phyloP scores from a whole-genome alignment of 805 yeast genomes.

The Schwanniomyces pseudopolymorphus region DNA sequence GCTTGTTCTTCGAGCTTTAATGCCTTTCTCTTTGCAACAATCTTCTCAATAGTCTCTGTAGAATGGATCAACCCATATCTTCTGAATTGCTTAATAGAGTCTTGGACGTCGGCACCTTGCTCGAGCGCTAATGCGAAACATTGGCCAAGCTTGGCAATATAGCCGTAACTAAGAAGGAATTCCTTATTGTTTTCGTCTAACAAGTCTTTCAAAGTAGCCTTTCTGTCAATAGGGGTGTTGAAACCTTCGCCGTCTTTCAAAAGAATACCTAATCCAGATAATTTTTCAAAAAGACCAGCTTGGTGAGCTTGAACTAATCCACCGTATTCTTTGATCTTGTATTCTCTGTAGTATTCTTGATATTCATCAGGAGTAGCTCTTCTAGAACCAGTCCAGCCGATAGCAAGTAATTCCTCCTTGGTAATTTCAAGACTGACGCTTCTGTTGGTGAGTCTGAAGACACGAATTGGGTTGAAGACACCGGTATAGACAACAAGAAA shows the following conservation, averaged over 20 bases:
- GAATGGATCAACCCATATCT: constrained; percentile 60
- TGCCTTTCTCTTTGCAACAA: constrained; percentile 40
- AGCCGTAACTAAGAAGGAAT: constrained; percentile 57
- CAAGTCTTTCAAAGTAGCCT: constrained; percentile 36
- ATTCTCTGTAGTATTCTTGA: constrained; percentile 65
- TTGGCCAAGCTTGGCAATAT: constrained; percentile 51
- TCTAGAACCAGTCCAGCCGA: constrained; percentile 97
- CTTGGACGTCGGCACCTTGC: constrained; percentile 40
- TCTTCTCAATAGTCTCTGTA: constrained; percentile 37
- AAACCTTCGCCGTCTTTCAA: constrained; percentile 85
- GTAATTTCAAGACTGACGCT: constrained; percentile 33
- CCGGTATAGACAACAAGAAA: constrained; percentile 66
- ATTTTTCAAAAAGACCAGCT: constrained; percentile 62
- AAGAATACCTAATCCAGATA: constrained; percentile 58
- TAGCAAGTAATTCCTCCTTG: constrained; percentile 54
- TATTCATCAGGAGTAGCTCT: constrained; percentile 70
- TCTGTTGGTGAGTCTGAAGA: constrained; percentile 29
- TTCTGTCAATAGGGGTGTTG: constrained; percentile 51
- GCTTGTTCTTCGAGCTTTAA: constrained; percentile 2
- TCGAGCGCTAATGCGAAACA: constrained; percentile 41
- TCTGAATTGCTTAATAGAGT: constrained; percentile 61
- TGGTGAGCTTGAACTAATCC: constrained; percentile 75
- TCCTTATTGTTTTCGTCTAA: constrained; percentile 35
- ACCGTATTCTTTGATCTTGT: constrained; percentile 64
- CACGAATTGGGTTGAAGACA: constrained; percentile 66